Base-by-base conservation (phyloP, 345 rosid species). In the Acer negundo region DNA sequence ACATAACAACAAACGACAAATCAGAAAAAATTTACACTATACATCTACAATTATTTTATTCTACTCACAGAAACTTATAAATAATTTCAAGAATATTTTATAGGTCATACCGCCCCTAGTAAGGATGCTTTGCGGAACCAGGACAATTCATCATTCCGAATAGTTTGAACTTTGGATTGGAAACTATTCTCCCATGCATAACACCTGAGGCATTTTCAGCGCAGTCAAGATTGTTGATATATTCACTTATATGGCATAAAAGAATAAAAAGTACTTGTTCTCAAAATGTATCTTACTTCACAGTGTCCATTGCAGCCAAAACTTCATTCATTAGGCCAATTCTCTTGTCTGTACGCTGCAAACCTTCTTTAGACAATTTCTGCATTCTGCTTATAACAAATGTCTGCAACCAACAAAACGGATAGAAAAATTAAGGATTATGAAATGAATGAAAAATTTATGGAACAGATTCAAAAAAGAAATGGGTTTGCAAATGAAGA, bases 111-210 rank as follows among this genome's bases (percentile, higher is more conserved):
- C 94, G 99, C 97, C 86, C 90, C 98, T 31, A 96, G 83, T 26
- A 93, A 80, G 62, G 90, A 93, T 78, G 98, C 94, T 84, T 94
- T 92, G 66, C 97, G 89, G 88, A 96, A 96, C 99, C 99, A 94
- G 51, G 95, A 91, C 80, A 96, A 82, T 80, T 96, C 99, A 46
- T 96, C 98, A 84, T 88, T 82, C 64, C 98, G 90, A 77, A 87
- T 88, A 72, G 72, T 82, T 82, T 92, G 97, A 80, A 94, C 97
- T 87, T 96, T 96, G 62, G 85, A 81, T 78, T 91, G 92, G 87
- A 96, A 96, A 84, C 99, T 96, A 67, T 83, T 89, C 85, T 96
- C 99, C 99, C 99, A 96, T 67, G 97, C 98, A 89, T 96, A 96
- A 79, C 97, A 96, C 87, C 99, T 96, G 86, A 72, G 68, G 22